A percentile compares a stretch with the other conserved stretches of the same genome.
These are phyloP conservation scores for Globisporangium carolinianum DNA, from an alignment of 352 stramenopile species.

Conservation along the genomic window DNA sequence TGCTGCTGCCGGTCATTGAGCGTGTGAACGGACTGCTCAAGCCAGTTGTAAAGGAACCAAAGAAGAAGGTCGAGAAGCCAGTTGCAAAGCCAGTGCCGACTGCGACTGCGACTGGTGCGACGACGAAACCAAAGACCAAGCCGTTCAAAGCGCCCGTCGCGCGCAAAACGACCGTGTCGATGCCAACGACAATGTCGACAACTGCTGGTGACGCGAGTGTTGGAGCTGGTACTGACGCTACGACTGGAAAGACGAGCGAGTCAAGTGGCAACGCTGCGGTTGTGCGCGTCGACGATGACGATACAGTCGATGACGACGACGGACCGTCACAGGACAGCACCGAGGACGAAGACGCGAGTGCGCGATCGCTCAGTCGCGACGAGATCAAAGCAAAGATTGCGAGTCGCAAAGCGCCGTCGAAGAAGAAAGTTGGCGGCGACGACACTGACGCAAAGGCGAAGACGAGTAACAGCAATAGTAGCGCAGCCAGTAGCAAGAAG, in stretches of 20 bases:
- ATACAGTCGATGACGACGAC: slow-evolving; percentile 9
- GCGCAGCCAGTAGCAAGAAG: slow-evolving; percentile 18
- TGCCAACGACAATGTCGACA: neutral
- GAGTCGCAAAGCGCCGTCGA: slow-evolving; percentile 53
- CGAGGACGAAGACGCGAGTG: slow-evolving; percentile 24
- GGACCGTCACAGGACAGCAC: slow-evolving; percentile 10
- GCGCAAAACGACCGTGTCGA: slow-evolving; percentile 8
- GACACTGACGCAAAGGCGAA: slow-evolving; percentile 23
- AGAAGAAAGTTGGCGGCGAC: slow-evolving; percentile 34
- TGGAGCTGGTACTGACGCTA: no score
- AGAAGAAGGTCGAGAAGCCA: slow-evolving; percentile 39
- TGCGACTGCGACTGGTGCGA: neutral
- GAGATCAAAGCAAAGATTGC: slow-evolving; percentile 75
- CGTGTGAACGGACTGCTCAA: slow-evolving; percentile 52
- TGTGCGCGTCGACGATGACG: slow-evolving; percentile 1
- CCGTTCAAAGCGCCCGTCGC: neutral
- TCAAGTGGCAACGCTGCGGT: neutral
- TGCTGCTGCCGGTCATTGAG: slow-evolving; percentile 41
- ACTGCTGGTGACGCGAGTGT: neutral
- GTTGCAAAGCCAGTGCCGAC: slow-evolving; percentile 6
- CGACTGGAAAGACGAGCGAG: neutral
- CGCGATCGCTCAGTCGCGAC: slow-evolving; percentile 50
- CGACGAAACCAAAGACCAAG: slow-evolving; percentile 37
- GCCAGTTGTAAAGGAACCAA: slow-evolving; percentile 13
- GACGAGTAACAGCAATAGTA: slow-evolving; percentile 20